These are phyloP conservation scores for Stachybotrys elegans DNA, from an alignment of 2,329 filamentous ascomycete species.

Conservation along the genomic window DNA sequence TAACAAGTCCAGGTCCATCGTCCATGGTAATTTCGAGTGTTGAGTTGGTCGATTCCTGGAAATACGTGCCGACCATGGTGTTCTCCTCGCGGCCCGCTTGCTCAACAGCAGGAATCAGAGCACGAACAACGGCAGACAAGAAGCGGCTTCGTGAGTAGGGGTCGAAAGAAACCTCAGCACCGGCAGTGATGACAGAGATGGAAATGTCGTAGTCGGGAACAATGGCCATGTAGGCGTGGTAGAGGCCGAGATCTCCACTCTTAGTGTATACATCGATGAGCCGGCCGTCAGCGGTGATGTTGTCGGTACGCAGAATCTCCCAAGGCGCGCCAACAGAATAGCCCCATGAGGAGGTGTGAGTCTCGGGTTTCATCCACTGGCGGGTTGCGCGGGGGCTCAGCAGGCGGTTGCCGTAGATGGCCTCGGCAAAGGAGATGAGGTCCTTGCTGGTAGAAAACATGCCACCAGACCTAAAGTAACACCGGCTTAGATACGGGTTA, in stretches of 20 bases:
- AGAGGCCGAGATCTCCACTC: conserved; percentile 35
- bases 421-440: conserved; percentile 33
- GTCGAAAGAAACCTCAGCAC: conserved; percentile 17
- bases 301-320: conserved; percentile 38
- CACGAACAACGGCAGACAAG: conserved; percentile 24
- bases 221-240: conserved; percentile 33
- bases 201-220: conserved; percentile 42
- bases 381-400: conserved; percentile 32
- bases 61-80: conserved; percentile 31
- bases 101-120: conserved; percentile 36
- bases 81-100: conserved; percentile 33
- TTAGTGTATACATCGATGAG: conserved; percentile 44
- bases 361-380: conserved; percentile 39
- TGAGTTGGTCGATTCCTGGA: conserved; percentile 31
- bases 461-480: conserved; percentile 26
- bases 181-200: conserved; percentile 32
- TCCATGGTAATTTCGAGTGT: conserved; percentile 32
- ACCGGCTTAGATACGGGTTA: not conserved
- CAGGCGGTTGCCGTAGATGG: conserved; percentile 36
- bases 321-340: conserved; percentile 39
- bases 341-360: conserved; percentile 29
- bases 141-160: conserved; percentile 12
- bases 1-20: conserved; percentile 30
- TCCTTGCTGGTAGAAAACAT: conserved; percentile 37
- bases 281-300: conserved; percentile 30